Percentiles rank a stretch among this genome's conserved stretches.
Conservation (phyloP, 306 rosid species). For the Medicago lupulina region DNA sequence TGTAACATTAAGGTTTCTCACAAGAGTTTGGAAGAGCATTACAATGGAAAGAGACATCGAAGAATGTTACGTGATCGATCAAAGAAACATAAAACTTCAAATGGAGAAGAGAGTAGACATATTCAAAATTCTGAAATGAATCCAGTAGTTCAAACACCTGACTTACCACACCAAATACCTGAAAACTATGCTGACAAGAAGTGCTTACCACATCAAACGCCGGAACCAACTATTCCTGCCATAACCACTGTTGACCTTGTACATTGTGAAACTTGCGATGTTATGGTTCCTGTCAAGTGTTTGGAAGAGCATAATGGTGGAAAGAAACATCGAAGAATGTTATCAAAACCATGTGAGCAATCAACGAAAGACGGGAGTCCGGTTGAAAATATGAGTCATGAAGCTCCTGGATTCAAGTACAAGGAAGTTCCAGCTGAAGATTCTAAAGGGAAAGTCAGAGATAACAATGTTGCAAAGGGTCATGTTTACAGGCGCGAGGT, state of each 20-base stretch:
- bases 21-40: background rate
- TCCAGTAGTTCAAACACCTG: conserved; percentile 23
- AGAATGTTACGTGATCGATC: background rate
- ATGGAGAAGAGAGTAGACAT: conserved; percentile 20
- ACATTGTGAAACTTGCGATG: conserved; percentile 35
- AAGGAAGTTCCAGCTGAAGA: conserved; percentile 1
- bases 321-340: conserved; percentile 26
- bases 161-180: background rate
- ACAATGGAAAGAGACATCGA: conserved; percentile 30
- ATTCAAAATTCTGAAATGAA: conserved; percentile 53
- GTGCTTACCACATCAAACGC: background rate
- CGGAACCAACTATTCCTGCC: background rate
- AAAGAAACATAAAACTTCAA: background rate
- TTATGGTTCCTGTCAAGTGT: background rate
- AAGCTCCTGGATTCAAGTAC: background rate
- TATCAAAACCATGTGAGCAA: background rate
- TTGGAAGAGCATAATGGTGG: conserved; percentile 14
- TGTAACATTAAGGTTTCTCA: background rate
- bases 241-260: too few species aligned
- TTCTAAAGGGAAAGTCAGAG: conserved; percentile 18
- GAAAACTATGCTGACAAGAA: background rate
- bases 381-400: conserved; percentile 5
- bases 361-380: background rate
- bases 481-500: conserved; percentile 1
- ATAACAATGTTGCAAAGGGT: conserved; percentile 10